Evolutionary conservation across 2,329 filamentous ascomycete species (phyloP).

Genomic region (Zalaria sp.): DNA sequence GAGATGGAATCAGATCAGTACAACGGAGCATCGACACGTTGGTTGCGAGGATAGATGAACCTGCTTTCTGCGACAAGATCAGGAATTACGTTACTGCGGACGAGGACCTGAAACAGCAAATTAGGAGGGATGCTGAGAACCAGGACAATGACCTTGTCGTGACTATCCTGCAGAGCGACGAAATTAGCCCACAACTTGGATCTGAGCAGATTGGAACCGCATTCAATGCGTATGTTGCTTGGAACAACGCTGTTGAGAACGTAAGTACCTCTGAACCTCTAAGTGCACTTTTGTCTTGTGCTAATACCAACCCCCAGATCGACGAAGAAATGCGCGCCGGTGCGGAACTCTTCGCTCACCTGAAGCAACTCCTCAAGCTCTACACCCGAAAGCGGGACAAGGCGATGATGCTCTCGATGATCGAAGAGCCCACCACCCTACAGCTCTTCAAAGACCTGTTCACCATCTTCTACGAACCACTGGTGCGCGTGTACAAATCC

Average conservation of each 20-base stretch:
- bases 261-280: slow-evolving; percentile 14
- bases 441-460: slow-evolving; percentile 91
- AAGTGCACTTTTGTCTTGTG: too few species aligned
- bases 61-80: slow-evolving; percentile 65
- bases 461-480: slow-evolving; percentile 96
- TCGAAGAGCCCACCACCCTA: slow-evolving; percentile 95
- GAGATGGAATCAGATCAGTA: slow-evolving; percentile 77
- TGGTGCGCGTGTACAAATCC: slow-evolving; percentile 95
- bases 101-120: slow-evolving; percentile 57
- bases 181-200: slow-evolving; percentile 56
- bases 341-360: slow-evolving; percentile 80
- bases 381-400: slow-evolving; percentile 88
- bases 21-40: slow-evolving; percentile 78
- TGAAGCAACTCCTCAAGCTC: slow-evolving; percentile 90
- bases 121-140: slow-evolving; percentile 57
- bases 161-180: slow-evolving; percentile 65
- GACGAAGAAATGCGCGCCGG: slow-evolving; percentile 81
- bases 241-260: slow-evolving; percentile 88
- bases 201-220: slow-evolving; percentile 67
- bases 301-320: slow-evolving; percentile 24
- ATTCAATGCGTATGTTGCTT: slow-evolving; percentile 91
- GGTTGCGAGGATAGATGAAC: slow-evolving; percentile 64
- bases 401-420: slow-evolving; percentile 88
- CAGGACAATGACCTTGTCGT: slow-evolving; percentile 80
- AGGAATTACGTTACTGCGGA: slow-evolving; percentile 63